These are phyloP conservation scores for Starmerella lactis-condensi DNA, from an alignment of 805 yeast species.

Conservation along the genomic window DNA sequence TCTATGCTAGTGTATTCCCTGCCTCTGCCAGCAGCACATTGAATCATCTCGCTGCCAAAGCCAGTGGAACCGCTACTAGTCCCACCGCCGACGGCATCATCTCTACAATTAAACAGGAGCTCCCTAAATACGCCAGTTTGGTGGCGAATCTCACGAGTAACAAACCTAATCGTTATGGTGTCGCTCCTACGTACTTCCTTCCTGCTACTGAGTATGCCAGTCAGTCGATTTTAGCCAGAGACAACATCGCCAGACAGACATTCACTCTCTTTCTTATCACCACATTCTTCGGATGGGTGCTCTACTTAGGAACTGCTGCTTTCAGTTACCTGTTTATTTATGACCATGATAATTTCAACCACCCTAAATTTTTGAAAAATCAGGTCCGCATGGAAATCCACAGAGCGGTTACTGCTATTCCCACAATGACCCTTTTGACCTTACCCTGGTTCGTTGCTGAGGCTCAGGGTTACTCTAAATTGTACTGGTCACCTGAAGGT, in stretches of 20 bases:
- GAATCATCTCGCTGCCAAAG: conserved; percentile 4
- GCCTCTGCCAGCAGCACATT: conserved; percentile 5
- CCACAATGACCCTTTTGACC: conserved; percentile 71
- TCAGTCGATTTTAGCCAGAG: conserved; percentile 54
- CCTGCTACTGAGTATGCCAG: conserved; percentile 38
- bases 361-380: conserved; percentile 87
- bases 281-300: conserved; percentile 68
- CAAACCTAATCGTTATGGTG: conserved; percentile 14
- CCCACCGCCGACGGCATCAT: conserved; percentile 6
- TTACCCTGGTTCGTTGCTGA: conserved; percentile 81
- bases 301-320: conserved; percentile 59
- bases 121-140: conserved; percentile 4
- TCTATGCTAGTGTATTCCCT: conserved; percentile 56
- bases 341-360: conserved; percentile 80
- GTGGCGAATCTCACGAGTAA: conserved; percentile 5
- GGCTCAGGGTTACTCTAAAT: conserved; percentile 59
- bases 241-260: conserved; percentile 52
- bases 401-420: conserved; percentile 66
- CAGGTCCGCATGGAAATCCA: conserved; percentile 72
- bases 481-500: conserved; percentile 49
- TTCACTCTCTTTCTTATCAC: conserved; percentile 50
- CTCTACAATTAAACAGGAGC: conserved; percentile 2
- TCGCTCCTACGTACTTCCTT: conserved; percentile 34
- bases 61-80: conserved; percentile 7
- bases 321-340: conserved; percentile 62